Percentiles rank a stretch among this genome's conserved stretches.
Evolutionary conservation across 192 early-diverging fungal species (phyloP).

Genomic region (Obelidium mucronatum): DNA sequence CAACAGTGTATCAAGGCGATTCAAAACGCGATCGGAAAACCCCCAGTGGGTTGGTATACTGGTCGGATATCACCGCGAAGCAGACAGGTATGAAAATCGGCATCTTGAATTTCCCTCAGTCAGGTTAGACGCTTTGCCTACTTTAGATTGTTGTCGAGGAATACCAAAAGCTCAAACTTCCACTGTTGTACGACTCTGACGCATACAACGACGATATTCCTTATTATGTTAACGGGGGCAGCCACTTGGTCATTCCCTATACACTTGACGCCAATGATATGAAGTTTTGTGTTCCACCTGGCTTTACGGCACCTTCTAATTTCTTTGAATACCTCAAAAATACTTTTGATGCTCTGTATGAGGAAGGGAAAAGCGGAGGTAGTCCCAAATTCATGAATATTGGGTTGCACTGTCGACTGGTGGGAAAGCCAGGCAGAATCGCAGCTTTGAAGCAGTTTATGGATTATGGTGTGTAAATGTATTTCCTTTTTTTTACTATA

Average conservation of each 20-base stretch:
- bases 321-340: conserved; percentile 61
- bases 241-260: conserved; percentile 55
- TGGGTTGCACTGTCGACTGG: conserved; percentile 58
- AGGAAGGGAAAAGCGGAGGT: conserved; percentile 48
- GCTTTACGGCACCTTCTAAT: conserved; percentile 53
- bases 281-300: conserved; percentile 59
- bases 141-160: conserved; percentile 47
- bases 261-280: conserved; percentile 62
- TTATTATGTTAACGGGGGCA: conserved; percentile 43
- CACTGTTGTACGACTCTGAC: conserved; percentile 61
- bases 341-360: conserved; percentile 54
- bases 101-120: conserved; percentile 4
- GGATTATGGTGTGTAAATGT: conserved; percentile 42
- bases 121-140: no score
- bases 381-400: conserved; percentile 57
- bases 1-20: conserved; percentile 45
- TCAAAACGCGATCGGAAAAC: conserved; percentile 41
- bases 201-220: conserved; percentile 65
- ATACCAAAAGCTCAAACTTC: conserved; percentile 47
- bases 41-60: conserved; percentile 62
- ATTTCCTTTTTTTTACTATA: not conserved
- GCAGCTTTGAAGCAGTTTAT: conserved; percentile 50
- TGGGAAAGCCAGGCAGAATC: conserved; percentile 57
- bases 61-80: conserved; percentile 57
- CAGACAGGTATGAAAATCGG: conserved; percentile 18